phyloP scores from a whole-genome alignment of 2,329 filamentous ascomycete genomes.

The Venturia nashicola region DNA sequence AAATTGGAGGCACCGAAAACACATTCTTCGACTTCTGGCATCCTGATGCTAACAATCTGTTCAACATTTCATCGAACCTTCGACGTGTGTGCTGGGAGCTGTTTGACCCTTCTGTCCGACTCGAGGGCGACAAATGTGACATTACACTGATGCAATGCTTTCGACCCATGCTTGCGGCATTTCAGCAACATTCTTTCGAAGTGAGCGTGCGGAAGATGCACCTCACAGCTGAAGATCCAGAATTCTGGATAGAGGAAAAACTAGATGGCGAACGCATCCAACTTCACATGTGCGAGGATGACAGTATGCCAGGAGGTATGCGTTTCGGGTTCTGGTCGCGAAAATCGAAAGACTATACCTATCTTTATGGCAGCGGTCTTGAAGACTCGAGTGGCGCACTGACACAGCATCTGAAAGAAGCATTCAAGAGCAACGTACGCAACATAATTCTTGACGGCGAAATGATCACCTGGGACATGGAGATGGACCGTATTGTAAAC shows the following conservation, averaged over 20 bases:
- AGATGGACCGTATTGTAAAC: conserved; percentile 68
- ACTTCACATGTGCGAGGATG: conserved; percentile 74
- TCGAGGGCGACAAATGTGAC: conserved; percentile 63
- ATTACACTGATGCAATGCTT: conserved; percentile 88
- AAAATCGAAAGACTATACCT: conserved; percentile 92
- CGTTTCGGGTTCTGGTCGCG: conserved; percentile 85
- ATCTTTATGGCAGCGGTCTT: conserved; percentile 73
- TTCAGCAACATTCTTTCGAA: conserved; percentile 72
- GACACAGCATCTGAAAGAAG: conserved; percentile 65
- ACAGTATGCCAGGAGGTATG: conserved; percentile 52
- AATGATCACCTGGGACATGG: conserved; percentile 97
- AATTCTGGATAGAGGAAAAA: conserved; percentile 98
- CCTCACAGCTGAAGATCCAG: conserved; percentile 53
- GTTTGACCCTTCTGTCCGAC: conserved; percentile 55
- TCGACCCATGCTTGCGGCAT: conserved; percentile 88
- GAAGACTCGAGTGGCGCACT: conserved; percentile 64
- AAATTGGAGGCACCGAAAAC: conserved; percentile 68
- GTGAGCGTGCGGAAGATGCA: conserved; percentile 62
- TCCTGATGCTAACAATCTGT: conserved; percentile 43
- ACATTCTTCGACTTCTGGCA: conserved; percentile 60
- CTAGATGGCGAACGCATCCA: conserved; percentile 96
- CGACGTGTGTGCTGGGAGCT: conserved; percentile 92
- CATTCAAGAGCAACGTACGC: conserved; percentile 64
- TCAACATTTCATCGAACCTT: conserved; percentile 83
- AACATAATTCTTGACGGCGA: conserved; percentile 92